A percentile compares a stretch with the other conserved stretches of the same genome.
Conservation (phyloP, 768 basidiomycete species). For the Suillus subluteus region DNA sequence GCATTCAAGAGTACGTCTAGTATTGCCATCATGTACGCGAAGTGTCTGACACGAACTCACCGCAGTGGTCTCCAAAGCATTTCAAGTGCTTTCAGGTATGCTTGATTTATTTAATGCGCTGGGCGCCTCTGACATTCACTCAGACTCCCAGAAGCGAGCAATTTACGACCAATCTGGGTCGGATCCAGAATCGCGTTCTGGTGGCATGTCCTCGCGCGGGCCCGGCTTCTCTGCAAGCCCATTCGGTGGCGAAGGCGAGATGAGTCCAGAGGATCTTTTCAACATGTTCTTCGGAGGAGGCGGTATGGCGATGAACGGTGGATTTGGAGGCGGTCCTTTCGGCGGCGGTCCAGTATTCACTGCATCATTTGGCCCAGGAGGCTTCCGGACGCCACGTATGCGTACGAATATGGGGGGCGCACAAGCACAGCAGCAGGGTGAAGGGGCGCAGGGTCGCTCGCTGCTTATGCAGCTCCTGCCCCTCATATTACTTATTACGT, state of each 20-base stretch:
- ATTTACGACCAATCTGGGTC: conserved; percentile 81
- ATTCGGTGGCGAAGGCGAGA: conserved; percentile 72
- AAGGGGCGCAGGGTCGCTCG: conserved; percentile 54
- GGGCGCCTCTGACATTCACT: conserved; percentile 10
- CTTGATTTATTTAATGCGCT: background rate
- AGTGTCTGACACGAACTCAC: conserved; percentile 12
- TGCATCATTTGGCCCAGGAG: conserved; percentile 78
- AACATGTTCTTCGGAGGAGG: conserved; percentile 97
- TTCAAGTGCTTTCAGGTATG: conserved; percentile 87
- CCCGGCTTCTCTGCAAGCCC: conserved; percentile 53
- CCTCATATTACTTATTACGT: conserved; percentile 78
- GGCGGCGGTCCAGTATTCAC: conserved; percentile 62
- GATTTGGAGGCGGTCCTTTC: conserved; percentile 58
- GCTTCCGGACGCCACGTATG: conserved; percentile 74
- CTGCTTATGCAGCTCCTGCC: conserved; percentile 80
- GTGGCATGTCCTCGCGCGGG: conserved; percentile 64
- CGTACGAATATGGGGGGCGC: conserved; percentile 43
- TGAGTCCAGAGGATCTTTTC: conserved; percentile 95
- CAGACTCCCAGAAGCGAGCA: conserved; percentile 89
- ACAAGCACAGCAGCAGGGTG: conserved; percentile 39
- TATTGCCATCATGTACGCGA: background rate
- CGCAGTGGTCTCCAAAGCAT: conserved; percentile 96
- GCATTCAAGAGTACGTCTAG: conserved; percentile 88
- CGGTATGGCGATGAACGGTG: conserved; percentile 46
- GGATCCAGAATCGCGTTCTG: conserved; percentile 85